Base-by-base conservation (phyloP, 257 asterid species). In the Solanum chaucha region DNA sequence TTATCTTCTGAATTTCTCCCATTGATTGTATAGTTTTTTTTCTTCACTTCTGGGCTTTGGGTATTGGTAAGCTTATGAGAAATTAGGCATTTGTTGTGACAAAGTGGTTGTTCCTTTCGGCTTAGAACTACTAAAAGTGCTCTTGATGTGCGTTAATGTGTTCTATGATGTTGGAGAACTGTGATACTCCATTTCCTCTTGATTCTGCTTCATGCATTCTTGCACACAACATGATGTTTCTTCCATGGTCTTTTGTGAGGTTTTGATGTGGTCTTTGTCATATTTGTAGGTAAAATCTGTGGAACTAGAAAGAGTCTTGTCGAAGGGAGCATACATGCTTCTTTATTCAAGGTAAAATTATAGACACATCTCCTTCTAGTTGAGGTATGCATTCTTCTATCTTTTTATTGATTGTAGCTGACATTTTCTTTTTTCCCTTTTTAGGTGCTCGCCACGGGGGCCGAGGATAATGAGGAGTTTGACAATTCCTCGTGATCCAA, bases 381-480 rank as follows among this genome's bases (percentile, higher is more conserved):
- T 22, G 30, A 48, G 85, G 28, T 19, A 28, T 81, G 44, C 68
- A 19, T 48, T 81, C 68, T 6, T 19, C 85, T 17, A 9, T 81
- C 68, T n/a, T 15, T 19, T n/a, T 81, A 48, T 10, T 17, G 10
- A 22, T 48, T 86, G 55, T 41, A 35, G 86, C 89, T 85, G 67
- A 88, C 80, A 87, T 83, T 86, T 19, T 26, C 70, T 32, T 14
- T 64, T 78, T 77, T 77, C 89, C 64, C 84, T 86, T 83, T 87
- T 85, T 22, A 95, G 98, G 96, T 93, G 96, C 87, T 95, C 96
- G 3, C 98, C 98, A 5, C 96, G 98, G 35, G 95, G 95, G 38
- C 98, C 98, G n/a, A 92, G 91, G 82, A 83, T 88, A 86, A 64
- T 93, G 68, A 90, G 97, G 89, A 92, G 89, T 82, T 87, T 86